Conservation (phyloP, 2,329 filamentous ascomycete species). For the Talaromyces sp. region DNA sequence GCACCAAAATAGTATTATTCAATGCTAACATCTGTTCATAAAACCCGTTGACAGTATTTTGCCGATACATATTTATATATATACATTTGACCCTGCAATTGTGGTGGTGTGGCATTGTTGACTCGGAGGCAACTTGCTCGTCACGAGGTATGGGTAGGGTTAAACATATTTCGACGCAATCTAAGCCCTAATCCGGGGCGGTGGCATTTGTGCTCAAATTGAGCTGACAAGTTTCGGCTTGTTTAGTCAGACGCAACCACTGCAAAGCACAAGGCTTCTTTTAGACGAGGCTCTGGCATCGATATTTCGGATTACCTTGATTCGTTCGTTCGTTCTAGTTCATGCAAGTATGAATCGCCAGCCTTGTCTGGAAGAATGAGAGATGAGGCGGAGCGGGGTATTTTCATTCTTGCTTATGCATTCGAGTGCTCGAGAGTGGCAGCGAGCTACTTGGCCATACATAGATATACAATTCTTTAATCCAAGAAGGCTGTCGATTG, state of each 20-base stretch:
- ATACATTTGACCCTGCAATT: not conserved
- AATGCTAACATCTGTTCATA: too few species aligned
- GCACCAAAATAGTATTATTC: too few species aligned
- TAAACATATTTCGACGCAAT: not conserved
- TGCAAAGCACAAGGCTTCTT: not conserved
- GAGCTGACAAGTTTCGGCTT: not conserved
- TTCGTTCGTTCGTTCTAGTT: not conserved
- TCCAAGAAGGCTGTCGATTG: too few species aligned
- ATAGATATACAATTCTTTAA: too few species aligned
- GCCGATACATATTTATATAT: not conserved
- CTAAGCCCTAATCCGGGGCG: not conserved
- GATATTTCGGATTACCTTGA: not conserved
- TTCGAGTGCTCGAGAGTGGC: not conserved
- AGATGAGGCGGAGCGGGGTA: not conserved
- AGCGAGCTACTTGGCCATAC: not conserved
- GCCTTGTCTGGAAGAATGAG: not conserved
- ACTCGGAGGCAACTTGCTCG: not conserved
- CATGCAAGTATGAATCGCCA: not conserved
- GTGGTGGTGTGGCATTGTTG: not conserved
- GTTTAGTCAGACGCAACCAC: not conserved
- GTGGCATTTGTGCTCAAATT: not conserved
- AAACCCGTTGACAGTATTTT: not conserved
- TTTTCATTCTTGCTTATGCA: not conserved
- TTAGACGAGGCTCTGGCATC: not conserved
- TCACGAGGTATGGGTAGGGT: not conserved